Conservation (phyloP, 2,329 filamentous ascomycete genomes). For the Paecilomyces formosus region DNA sequence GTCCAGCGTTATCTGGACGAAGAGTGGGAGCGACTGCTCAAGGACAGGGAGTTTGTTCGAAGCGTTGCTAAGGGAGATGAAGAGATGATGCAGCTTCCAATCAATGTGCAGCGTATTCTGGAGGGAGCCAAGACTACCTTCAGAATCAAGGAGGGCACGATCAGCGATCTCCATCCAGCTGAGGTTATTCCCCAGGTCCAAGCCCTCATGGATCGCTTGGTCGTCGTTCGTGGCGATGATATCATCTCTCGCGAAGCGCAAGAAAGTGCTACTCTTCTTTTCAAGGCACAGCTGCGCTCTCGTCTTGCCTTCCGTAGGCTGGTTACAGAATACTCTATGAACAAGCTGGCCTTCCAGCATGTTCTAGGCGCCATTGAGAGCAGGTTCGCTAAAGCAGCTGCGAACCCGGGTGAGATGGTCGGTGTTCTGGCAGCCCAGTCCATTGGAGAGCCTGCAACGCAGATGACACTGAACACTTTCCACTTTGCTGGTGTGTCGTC, state of each 20-base stretch:
- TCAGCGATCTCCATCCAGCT: slow-evolving; percentile 81
- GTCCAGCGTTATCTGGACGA: slow-evolving; percentile 80
- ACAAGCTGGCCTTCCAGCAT: slow-evolving; percentile 86
- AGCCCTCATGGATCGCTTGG: slow-evolving; percentile 65
- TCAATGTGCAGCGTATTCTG: slow-evolving; percentile 87
- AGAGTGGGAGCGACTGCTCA: slow-evolving; percentile 72
- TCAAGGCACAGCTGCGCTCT: slow-evolving; percentile 87
- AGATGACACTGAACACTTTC: slow-evolving; percentile 99
- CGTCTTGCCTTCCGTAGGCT: slow-evolving; percentile 88
- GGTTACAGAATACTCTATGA: slow-evolving; percentile 76
- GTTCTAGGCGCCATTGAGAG: slow-evolving; percentile 85
- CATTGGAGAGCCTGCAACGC: slow-evolving; percentile 95
- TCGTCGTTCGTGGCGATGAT: slow-evolving; percentile 82
- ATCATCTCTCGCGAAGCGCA: slow-evolving; percentile 79
- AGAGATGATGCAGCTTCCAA: slow-evolving; percentile 79
- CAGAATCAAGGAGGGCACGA: slow-evolving; percentile 74
- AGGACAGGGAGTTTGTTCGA: slow-evolving; percentile 71
- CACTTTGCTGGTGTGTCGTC: slow-evolving; percentile 99
- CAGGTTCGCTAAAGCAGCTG: slow-evolving; percentile 76
- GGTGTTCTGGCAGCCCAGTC: slow-evolving; percentile 96
- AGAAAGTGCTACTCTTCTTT: slow-evolving; percentile 75
- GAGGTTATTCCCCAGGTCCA: slow-evolving; percentile 78
- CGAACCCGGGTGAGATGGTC: slow-evolving; percentile 96
- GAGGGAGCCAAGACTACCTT: slow-evolving; percentile 86
- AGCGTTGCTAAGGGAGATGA: slow-evolving; percentile 68